A percentile compares a stretch with the other conserved stretches of the same genome.
Evolutionary conservation across 371 early-diverging fungal species (phyloP).

Genomic region (Mucor piriformis): DNA sequence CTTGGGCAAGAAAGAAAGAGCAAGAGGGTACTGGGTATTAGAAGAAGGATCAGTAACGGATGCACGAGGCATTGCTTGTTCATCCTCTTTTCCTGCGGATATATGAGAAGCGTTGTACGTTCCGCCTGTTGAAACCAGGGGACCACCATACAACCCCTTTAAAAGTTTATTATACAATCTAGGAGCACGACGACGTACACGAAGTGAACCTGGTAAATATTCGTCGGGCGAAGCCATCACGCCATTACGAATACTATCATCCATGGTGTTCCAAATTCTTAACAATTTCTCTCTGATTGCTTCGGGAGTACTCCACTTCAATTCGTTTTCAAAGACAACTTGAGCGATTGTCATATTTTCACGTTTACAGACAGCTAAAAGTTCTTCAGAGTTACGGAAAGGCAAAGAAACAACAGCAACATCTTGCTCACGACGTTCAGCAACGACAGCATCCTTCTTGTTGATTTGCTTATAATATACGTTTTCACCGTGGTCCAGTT

Average conservation of each 20-base stretch:
- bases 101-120: constrained; percentile 35
- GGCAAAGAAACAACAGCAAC: constrained; percentile 84
- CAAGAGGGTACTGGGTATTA: constrained; percentile 32
- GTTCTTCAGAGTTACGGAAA: constrained; percentile 79
- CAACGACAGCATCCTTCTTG: constrained; percentile 28
- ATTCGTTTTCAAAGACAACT: constrained; percentile 92
- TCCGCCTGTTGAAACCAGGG: constrained; percentile 22
- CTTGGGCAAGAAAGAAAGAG: constrained; percentile 44
- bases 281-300: constrained; percentile 75
- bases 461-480: constrained; percentile 75
- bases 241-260: constrained; percentile 85
- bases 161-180: constrained; percentile 83
- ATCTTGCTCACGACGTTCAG: constrained; percentile 67
- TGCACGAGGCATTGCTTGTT: background rate
- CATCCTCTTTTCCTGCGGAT: constrained; percentile 5
- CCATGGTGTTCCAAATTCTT: constrained; percentile 94
- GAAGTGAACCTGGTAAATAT: constrained; percentile 84
- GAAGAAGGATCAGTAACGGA: background rate
- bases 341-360: constrained; percentile 94
- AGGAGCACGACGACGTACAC: constrained; percentile 88
- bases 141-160: constrained; percentile 70
- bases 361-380: constrained; percentile 79
- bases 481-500: constrained; percentile 85
- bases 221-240: constrained; percentile 51
- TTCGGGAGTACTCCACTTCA: constrained; percentile 84